These are phyloP conservation scores for Lichtheimia ornata DNA, from an alignment of 371 early-diverging fungal species.

Conservation along the genomic window DNA sequence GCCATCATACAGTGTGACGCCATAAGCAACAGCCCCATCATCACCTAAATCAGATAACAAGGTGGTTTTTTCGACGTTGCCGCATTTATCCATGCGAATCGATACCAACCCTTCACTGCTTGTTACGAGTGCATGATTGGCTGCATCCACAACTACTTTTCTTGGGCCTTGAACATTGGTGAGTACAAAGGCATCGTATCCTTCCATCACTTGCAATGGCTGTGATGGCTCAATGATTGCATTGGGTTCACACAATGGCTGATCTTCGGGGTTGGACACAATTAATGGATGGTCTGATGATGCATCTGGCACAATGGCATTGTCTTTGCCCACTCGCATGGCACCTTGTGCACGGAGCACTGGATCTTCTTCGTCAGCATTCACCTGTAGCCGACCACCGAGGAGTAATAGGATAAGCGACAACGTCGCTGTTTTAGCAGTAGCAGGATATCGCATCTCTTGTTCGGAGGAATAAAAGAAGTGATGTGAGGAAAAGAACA, in stretches of 20 bases:
- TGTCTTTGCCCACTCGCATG: slow-evolving; percentile 26
- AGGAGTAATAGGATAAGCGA: too few relatives aligned
- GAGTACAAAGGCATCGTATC: slow-evolving; percentile 37
- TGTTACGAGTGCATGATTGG: slow-evolving; percentile 39
- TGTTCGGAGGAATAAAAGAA: too few relatives aligned
- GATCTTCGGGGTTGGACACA: slow-evolving; percentile 30
- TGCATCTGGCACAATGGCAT: slow-evolving; percentile 39
- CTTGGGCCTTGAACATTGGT: slow-evolving; percentile 30
- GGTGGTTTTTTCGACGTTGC: slow-evolving; percentile 29
- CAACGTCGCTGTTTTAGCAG: too few relatives aligned
- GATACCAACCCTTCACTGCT: slow-evolving; percentile 30
- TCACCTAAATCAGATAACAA: slow-evolving; percentile 10
- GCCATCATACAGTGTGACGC: slow-evolving; percentile 26
- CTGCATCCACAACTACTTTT: slow-evolving; percentile 36
- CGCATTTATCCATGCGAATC: slow-evolving; percentile 46
- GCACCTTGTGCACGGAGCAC: slow-evolving; percentile 33
- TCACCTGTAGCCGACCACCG: too few relatives aligned
- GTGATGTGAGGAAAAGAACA: too few relatives aligned
- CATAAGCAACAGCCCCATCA: slow-evolving; percentile 22
- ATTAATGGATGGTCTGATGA: slow-evolving; percentile 43
- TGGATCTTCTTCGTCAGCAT: slow-evolving; percentile 15
- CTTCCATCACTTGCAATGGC: slow-evolving; percentile 28
- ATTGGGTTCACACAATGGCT: slow-evolving; percentile 40
- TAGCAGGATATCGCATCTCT: too few relatives aligned
- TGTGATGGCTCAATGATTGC: slow-evolving; percentile 18